phyloP scores from a whole-genome alignment of 2,329 filamentous ascomycete genomes.

The Colletotrichum acutatum region DNA sequence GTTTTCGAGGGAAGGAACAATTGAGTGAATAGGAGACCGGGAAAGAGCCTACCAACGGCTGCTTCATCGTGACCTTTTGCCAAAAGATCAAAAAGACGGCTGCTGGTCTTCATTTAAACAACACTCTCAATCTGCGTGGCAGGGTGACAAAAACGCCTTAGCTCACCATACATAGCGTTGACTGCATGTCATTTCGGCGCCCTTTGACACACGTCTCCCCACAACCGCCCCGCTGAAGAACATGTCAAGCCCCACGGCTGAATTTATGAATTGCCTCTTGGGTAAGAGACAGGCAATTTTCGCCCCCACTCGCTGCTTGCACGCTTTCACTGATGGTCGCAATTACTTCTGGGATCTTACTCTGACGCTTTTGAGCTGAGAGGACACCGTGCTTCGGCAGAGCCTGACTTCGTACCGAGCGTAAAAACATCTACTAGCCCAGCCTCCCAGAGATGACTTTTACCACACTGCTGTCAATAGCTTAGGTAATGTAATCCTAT shows the following conservation, averaged over 20 bases:
- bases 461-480: background rate
- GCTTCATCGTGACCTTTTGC: background rate
- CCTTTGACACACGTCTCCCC: background rate
- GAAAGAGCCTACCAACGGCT: background rate
- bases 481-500: background rate
- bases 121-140: background rate
- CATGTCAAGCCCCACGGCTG: background rate
- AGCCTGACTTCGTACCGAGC: background rate
- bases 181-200: background rate
- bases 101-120: background rate
- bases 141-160: slow-evolving; percentile 10
- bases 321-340: background rate
- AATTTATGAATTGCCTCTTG: background rate
- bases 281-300: background rate
- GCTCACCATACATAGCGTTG: background rate
- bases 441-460: background rate
- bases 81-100: background rate
- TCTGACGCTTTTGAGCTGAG: background rate
- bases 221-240: background rate
- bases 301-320: background rate
- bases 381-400: background rate
- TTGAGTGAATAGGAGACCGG: background rate
- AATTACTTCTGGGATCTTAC: background rate
- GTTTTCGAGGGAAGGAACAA: background rate
- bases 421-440: background rate